Percentiles rank a stretch among this genome's conserved stretches.
Evolutionary conservation across 2,329 filamentous ascomycete genomes (phyloP).

Genomic region (Leptographium wingfieldii): DNA sequence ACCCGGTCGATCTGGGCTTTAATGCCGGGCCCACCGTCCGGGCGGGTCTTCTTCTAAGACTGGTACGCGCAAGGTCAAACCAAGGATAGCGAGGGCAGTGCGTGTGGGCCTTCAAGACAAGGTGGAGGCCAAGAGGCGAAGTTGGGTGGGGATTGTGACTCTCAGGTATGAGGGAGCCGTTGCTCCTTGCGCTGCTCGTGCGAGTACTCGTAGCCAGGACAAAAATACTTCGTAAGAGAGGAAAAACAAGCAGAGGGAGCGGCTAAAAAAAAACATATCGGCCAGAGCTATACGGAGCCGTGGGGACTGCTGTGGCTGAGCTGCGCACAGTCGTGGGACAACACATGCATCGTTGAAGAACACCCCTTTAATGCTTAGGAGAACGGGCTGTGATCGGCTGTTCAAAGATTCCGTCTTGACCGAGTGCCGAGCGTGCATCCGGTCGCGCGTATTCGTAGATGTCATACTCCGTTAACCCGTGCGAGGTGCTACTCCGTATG

Average conservation of each 20-base stretch:
- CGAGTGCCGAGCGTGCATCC: too few relatives aligned
- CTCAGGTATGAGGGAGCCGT: neutral
- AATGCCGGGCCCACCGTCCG: slow-evolving; percentile 6
- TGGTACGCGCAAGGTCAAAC: neutral
- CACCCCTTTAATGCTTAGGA: too few relatives aligned
- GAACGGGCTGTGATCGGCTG: too few relatives aligned
- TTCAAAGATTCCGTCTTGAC: too few relatives aligned
- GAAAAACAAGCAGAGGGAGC: neutral
- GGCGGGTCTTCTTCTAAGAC: neutral
- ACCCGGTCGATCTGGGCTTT: slow-evolving; percentile 9
- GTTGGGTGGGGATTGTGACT: neutral
- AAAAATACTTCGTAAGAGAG: neutral
- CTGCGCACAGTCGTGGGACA: too few relatives aligned
- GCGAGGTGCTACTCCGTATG: too few relatives aligned
- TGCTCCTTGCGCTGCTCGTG: neutral
- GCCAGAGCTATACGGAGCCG: too few relatives aligned
- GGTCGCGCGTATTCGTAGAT: too few relatives aligned
- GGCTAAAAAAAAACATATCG: neutral
- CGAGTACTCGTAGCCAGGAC: neutral
- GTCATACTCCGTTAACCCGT: too few relatives aligned
- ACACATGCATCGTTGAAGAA: too few relatives aligned
- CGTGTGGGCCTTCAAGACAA: neutral
- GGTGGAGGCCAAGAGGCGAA: neutral
- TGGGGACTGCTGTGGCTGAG: too few relatives aligned
- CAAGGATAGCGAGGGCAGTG: neutral